These are phyloP conservation scores for Bolboschoenus planiculmis DNA, from an alignment of 176 grass and related monocot species.

Conservation along the genomic window DNA sequence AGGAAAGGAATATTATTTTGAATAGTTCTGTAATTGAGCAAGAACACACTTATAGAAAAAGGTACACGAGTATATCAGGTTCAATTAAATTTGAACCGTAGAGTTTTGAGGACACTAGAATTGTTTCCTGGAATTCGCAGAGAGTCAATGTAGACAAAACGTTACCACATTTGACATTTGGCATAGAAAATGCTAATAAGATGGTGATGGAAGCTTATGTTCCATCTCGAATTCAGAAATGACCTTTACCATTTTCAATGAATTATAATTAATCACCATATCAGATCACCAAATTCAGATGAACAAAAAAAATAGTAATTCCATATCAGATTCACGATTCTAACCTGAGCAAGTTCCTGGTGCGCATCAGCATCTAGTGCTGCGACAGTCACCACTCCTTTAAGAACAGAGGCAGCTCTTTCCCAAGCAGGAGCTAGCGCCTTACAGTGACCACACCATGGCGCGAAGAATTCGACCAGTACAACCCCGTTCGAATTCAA, in stretches of 20 bases:
- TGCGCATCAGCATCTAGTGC: conserved; percentile 91
- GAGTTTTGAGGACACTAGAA: neutral
- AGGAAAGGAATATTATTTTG: neutral
- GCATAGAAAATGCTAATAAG: neutral
- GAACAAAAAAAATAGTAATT: neutral
- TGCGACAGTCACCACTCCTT: conserved; percentile 77
- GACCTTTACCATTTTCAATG: neutral
- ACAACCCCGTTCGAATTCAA: conserved; percentile 83
- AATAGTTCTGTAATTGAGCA: neutral
- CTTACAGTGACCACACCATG: conserved; percentile 98
- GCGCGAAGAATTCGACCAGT: conserved; percentile 95
- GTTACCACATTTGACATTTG: neutral
- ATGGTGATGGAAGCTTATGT: neutral
- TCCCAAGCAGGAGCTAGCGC: conserved; percentile 85
- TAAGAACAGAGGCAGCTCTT: conserved; percentile 78
- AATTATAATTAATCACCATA: neutral
- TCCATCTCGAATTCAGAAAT: neutral
- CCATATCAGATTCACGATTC: neutral
- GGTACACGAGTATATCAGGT: neutral
- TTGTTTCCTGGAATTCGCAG: neutral
- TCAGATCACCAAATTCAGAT: conserved; percentile 4
- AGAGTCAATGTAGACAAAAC: neutral
- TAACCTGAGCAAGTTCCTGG: conserved; percentile 77
- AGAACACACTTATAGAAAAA: neutral
- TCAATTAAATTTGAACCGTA: neutral